These are phyloP conservation scores for Talaromyces sp. DNA, from an alignment of 2,329 filamentous ascomycete genomes.

Conservation along the genomic window DNA sequence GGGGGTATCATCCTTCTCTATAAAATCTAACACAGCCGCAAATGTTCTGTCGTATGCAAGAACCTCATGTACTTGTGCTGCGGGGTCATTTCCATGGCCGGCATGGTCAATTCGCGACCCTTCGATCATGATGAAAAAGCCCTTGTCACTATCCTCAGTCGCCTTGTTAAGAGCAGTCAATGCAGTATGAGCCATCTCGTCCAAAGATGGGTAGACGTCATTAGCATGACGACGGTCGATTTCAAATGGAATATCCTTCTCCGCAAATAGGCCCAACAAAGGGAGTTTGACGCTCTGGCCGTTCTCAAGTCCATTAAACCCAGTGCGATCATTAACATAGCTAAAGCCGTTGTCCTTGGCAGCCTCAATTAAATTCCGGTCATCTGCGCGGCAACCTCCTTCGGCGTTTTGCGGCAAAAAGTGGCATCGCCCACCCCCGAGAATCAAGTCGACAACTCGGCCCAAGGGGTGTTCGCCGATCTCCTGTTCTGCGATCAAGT, in stretches of 20 bases:
- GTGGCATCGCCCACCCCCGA: constrained; percentile 89
- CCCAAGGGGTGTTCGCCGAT: constrained; percentile 83
- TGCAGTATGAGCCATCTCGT: constrained; percentile 85
- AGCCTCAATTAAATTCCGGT: constrained; percentile 67
- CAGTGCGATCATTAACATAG: constrained; percentile 67
- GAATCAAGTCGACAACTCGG: constrained; percentile 81
- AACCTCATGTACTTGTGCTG: constrained; percentile 83
- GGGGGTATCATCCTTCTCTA: constrained; percentile 65
- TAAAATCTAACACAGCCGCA: constrained; percentile 75
- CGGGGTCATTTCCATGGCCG: constrained; percentile 78
- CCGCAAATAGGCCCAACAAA: constrained; percentile 78
- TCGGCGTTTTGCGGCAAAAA: constrained; percentile 78
- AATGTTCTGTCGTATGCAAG: constrained; percentile 92
- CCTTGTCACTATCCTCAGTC: constrained; percentile 77
- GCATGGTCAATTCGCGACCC: constrained; percentile 95
- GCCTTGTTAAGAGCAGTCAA: constrained; percentile 74
- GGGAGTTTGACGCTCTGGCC: constrained; percentile 70
- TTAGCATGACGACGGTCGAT: constrained; percentile 78
- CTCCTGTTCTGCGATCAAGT: constrained; percentile 89
- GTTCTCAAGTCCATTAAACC: constrained; percentile 68
- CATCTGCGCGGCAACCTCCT: constrained; percentile 77
- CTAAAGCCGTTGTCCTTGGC: constrained; percentile 76
- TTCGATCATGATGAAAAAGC: constrained; percentile 99
- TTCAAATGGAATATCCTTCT: constrained; percentile 83
- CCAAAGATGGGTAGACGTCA: constrained; percentile 78